Evolutionary conservation across 179 eudicot species (phyloP), one percentile per base, ranked within the genome.

Genomic region (Monotropa hypopitys): DNA sequence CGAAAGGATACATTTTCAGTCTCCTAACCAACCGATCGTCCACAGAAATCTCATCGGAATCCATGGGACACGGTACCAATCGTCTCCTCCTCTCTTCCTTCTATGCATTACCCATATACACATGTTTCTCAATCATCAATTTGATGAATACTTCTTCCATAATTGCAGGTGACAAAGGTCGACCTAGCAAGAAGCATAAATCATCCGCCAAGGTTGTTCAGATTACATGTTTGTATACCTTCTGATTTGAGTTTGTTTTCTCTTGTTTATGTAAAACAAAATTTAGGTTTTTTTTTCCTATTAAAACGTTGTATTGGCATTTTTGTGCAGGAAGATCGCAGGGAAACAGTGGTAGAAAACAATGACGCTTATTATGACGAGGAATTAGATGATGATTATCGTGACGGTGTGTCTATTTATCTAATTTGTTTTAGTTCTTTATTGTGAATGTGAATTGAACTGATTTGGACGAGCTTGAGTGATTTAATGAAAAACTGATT

Each of bases 171-270:
- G 79, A 76, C 15, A 76, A 76, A 67, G 63, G 73, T 35, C 73
- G 73, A 66, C 79, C 61, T 7, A 49, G 35, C 73, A 76, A 76
- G 47, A 76, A 76, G 79, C 73, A 11, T 49, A 76, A 76, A 65
- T 76, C 28, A 5, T 75, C 70, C 8, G 16, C 35, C 62, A 76
- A 76, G 79, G 79, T 76, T 68, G 63, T 76, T 66, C 62, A 35
- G 1, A 23, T 32, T 11, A 26, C 70, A 71, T 42, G 30, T 40
- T 21, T 59, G 32, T 47, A 40, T 57, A 6, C 45, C 15, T 42
- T 28, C 40, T 74, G 3, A 74, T 45, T 11, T n/a, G n/a, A n/a
- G 47, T 45, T 70, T 15, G 10, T 26, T 42, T 71, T 15, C 1
- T 47, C 7, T 23, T 7, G 45, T 71, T 47, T 71, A 28, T 47